Percentiles rank a stretch among this genome's conserved stretches.
phyloP scores from a whole-genome alignment of 2,329 filamentous ascomycete genomes.

The Diplodia intermedia region DNA sequence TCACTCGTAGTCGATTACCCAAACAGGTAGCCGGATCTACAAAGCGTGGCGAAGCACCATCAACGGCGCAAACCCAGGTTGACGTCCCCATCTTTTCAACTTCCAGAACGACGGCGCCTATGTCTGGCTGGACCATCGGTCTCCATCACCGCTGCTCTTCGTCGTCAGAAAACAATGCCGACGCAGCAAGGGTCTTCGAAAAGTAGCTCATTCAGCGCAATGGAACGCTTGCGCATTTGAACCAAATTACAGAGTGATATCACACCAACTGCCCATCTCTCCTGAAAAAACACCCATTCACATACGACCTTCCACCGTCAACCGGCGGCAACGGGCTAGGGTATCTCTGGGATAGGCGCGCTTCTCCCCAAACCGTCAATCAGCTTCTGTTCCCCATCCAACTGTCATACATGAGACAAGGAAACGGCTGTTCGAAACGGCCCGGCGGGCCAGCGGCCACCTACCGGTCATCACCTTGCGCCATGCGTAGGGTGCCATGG shows the following conservation, averaged over 20 bases:
- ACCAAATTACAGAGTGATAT: background rate
- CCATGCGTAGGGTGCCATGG: background rate
- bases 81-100: too few species aligned
- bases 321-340: constrained; percentile 27
- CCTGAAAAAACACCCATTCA: constrained; percentile 32
- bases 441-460: constrained; percentile 14
- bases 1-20: background rate
- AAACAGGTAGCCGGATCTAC: background rate
- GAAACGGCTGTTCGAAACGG: constrained; percentile 9
- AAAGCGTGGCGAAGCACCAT: background rate
- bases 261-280: constrained; percentile 32
- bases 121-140: too few species aligned
- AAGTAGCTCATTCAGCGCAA: background rate
- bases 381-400: constrained; percentile 24
- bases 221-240: background rate
- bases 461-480: constrained; percentile 30
- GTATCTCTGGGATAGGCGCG: constrained; percentile 20
- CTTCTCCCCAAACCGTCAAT: constrained; percentile 14
- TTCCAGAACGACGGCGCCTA: too few species aligned
- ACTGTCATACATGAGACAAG: constrained; percentile 1
- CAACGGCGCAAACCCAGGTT: background rate
- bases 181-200: background rate
- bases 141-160: background rate
- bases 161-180: background rate
- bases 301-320: constrained; percentile 28